Base-by-base conservation (phyloP, 169 alveolate species). In the Blepharisma undulans region DNA sequence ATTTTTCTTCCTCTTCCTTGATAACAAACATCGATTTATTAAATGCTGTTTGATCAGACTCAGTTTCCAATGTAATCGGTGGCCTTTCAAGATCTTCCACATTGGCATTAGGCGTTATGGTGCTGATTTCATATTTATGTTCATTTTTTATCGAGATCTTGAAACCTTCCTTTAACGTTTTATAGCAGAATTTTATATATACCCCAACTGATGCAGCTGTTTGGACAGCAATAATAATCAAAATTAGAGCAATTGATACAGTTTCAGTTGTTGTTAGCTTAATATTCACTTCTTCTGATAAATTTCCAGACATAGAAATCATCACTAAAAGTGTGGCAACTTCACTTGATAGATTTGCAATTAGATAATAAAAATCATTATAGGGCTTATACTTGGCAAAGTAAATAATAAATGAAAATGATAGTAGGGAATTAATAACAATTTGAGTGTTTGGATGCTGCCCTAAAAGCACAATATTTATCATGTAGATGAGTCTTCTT, bases 311-410 rank as follows among this genome's bases (percentile, higher is more conserved):
- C 6, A 30, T 5, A 78, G 60, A 27, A 78, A 32, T 22, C 32
- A 78, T 32, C 86, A 25, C 66, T 78, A 78, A 78, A 78, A 29
- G 32, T 22, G 86, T 78, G 61, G 33, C 79, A 72, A 78, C 66
- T 30, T 78, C 86, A 78, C 59, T 78, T 19, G 60, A 27, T 7
- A 25, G 22, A 78, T 78, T 78, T 27, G 60, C 32, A 78, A 78
- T 25, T 12, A 7, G 86, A 25, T 22, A n/a, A 78, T 29, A 78
- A n/a, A 22, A 6, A 12, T 78, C 86, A 27, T 12, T 78, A 66
- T 27, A 78, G 66, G 86, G 86, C 27, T n/a, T 3, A 30, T 29
- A 25, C 32, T 22, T 22, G 22, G 59, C 86, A 78, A 78, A n/a
- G 12, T 78, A 78, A 25, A 30, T 21, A n/a, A 78, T 21, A 12